Evolutionary conservation across 345 rosid genomes (phyloP), one percentile per base, ranked within the genome.

Genomic region (Citrus cavaleriei): DNA sequence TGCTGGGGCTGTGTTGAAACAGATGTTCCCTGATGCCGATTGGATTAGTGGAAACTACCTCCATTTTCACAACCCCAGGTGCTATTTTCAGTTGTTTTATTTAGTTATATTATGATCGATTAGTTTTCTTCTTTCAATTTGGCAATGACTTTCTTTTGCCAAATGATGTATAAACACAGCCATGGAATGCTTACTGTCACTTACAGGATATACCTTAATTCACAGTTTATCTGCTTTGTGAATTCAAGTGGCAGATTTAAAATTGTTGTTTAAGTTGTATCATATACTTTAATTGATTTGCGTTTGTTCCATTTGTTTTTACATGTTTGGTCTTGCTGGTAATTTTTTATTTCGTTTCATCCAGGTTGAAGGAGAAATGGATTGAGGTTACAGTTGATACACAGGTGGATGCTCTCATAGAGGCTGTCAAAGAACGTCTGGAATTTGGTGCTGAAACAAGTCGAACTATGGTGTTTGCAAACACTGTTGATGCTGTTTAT

Each of bases 1-100:
- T 72, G 97, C 98, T 10, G 99, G 98, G 4, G 99, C 89, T 57
- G 82, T 94, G 80, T 82, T 96, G 85, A 96, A 93, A 83, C 84
- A 85, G 78, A 92, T 96, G 95, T 94, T 96, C 85, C 97, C 93
- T 35, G 93, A 91, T 87, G 98, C 98, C 76, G 68, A 18, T 74
- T 94, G 98, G 98, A 85, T 94, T 82, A 92, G 89, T 74, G 98
- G 99, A 83, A 92, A 77, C 86, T 96, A 89, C 79, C 99, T 96
- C 77, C 99, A 96, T 81, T 88, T 88, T 68, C 97, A 91, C 89
- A 96, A 91, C 78, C 97, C 99, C 35, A 96, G 98, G 99, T 92
- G 79, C 83, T 21, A 63, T 28, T 38, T 81, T 83, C 77, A 67
- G 40, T 27, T 57, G 38, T 35, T 54, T 38, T 37, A 37, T 27